Conservation (phyloP, 371 early-diverging fungal genomes). For the Saksenaea oblongispora region DNA sequence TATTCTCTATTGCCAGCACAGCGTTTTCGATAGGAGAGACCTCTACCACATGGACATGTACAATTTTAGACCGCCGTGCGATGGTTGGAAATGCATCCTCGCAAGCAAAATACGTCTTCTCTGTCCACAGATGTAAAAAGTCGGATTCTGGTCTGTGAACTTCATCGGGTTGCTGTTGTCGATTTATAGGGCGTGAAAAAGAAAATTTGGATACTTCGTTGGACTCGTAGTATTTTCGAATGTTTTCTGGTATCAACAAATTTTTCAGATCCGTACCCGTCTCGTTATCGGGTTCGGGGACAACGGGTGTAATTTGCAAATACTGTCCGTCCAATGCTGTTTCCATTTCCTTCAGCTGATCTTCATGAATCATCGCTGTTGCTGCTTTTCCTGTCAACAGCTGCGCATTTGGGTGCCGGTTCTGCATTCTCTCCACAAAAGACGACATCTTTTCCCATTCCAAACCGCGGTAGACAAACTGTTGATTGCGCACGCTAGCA, state of each 20-base stretch:
- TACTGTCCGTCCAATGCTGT: constrained; percentile 57
- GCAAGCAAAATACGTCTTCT: constrained; percentile 66
- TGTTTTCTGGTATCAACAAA: constrained; percentile 42
- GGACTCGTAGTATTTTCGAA: constrained; percentile 61
- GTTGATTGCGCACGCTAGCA: constrained; percentile 57
- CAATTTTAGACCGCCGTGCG: constrained; percentile 61
- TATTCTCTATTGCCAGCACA: constrained; percentile 67
- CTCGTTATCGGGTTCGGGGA: constrained; percentile 55
- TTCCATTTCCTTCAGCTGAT: constrained; percentile 53
- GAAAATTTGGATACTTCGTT: constrained; percentile 71
- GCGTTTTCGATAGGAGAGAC: constrained; percentile 83
- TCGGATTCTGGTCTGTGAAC: constrained; percentile 53
- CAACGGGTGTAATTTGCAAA: constrained; percentile 74
- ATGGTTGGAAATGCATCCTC: constrained; percentile 75
- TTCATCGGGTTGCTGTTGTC: constrained; percentile 9
- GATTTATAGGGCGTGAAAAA: constrained; percentile 59
- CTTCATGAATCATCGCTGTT: constrained; percentile 35
- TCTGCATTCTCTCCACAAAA: constrained; percentile 75
- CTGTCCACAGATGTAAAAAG: constrained; percentile 78
- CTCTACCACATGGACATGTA: constrained; percentile 48
- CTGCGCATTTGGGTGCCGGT: constrained; percentile 65
- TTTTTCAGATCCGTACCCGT: constrained; percentile 28
- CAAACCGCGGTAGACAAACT: constrained; percentile 72
- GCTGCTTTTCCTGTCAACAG: constrained; percentile 50
- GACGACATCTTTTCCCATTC: constrained; percentile 78